Evolutionary conservation across 768 basidiomycete species (phyloP).

Genomic region (Strobilomyces dryophilus): DNA sequence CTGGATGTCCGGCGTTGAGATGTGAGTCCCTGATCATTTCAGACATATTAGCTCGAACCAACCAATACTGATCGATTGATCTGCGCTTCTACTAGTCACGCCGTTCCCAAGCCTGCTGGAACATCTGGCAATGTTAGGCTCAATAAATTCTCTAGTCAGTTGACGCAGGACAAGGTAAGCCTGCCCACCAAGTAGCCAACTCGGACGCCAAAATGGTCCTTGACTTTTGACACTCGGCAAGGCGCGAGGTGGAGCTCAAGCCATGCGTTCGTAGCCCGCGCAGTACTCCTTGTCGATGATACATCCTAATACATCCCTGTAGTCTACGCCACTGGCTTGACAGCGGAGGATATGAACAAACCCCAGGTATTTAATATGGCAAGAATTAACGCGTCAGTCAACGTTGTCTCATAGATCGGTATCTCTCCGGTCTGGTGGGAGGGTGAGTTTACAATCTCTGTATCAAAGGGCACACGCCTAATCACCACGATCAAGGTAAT

Average conservation of each 20-base stretch:
- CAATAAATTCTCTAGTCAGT: conserved; percentile 69
- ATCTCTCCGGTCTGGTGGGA: conserved; percentile 93
- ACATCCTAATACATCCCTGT: neutral
- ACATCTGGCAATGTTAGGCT: conserved; percentile 42
- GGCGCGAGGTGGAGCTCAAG: conserved; percentile 74
- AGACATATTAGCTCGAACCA: neutral
- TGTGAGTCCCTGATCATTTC: conserved; percentile 37
- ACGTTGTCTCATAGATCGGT: conserved; percentile 54
- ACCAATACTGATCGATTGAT: neutral
- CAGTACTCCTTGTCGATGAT: neutral
- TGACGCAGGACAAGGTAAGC: conserved; percentile 77
- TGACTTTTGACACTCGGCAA: conserved; percentile 18
- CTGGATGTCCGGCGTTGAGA: conserved; percentile 53
- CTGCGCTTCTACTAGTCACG: conserved; percentile 10
- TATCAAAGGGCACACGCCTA: neutral
- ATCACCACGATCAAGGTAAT: conserved; percentile 49
- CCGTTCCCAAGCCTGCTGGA: conserved; percentile 19
- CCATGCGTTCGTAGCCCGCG: conserved; percentile 63
- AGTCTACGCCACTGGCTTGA: conserved; percentile 76
- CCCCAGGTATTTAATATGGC: conserved; percentile 53
- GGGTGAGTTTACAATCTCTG: conserved; percentile 39
- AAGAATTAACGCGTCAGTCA: conserved; percentile 2
- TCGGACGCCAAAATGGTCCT: neutral
- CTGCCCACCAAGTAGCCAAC: neutral
- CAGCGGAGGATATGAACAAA: conserved; percentile 78